Percentiles rank a stretch among this genome's conserved stretches.
phyloP scores from a whole-genome alignment of 257 asterid genomes.

The Lavandula angustifolia region DNA sequence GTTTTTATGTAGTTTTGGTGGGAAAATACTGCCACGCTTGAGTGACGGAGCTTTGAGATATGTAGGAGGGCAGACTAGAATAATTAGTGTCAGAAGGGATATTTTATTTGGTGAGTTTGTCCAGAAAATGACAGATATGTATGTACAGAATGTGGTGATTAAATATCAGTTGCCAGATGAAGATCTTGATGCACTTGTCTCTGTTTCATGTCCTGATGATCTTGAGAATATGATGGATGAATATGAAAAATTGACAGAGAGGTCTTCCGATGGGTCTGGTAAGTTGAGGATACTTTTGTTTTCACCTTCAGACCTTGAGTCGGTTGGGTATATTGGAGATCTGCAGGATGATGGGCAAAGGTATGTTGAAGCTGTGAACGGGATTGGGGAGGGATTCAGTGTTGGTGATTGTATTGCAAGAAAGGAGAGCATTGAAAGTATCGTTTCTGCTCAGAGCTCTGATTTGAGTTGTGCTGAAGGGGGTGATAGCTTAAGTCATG shows the following conservation, averaged over 20 bases:
- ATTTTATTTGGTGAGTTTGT: slow-evolving; percentile 58
- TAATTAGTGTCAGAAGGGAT: slow-evolving; percentile 70
- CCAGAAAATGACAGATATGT: slow-evolving; percentile 63
- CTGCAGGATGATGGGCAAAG: slow-evolving; percentile 72
- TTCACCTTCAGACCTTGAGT: slow-evolving; percentile 75
- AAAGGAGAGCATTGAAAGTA: slow-evolving; percentile 75
- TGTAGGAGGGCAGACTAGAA: slow-evolving; percentile 97
- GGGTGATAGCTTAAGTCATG: slow-evolving; percentile 50
- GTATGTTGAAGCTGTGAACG: slow-evolving; percentile 94
- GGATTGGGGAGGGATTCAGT: slow-evolving; percentile 50
- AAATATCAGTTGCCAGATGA: slow-evolving; percentile 98
- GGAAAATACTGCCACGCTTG: slow-evolving; percentile 87
- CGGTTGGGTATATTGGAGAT: slow-evolving; percentile 52
- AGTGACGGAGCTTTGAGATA: slow-evolving; percentile 88
- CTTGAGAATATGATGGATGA: slow-evolving; percentile 99
- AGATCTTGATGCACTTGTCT: slow-evolving; percentile 92
- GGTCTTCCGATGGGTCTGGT: slow-evolving; percentile 78
- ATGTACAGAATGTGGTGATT: slow-evolving; percentile 59
- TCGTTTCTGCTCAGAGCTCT: slow-evolving; percentile 63
- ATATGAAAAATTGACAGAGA: slow-evolving; percentile 74
- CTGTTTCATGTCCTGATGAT: slow-evolving; percentile 92
- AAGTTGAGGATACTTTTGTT: slow-evolving; percentile 88
- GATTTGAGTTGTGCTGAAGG: slow-evolving; percentile 65
- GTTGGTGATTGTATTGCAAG: slow-evolving; percentile 51
- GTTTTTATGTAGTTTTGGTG: slow-evolving; percentile 94